Percentiles rank a stretch among this genome's conserved stretches.
These are phyloP conservation scores for Clonostachys solani DNA, from an alignment of 2,329 filamentous ascomycete species.

Conservation along the genomic window DNA sequence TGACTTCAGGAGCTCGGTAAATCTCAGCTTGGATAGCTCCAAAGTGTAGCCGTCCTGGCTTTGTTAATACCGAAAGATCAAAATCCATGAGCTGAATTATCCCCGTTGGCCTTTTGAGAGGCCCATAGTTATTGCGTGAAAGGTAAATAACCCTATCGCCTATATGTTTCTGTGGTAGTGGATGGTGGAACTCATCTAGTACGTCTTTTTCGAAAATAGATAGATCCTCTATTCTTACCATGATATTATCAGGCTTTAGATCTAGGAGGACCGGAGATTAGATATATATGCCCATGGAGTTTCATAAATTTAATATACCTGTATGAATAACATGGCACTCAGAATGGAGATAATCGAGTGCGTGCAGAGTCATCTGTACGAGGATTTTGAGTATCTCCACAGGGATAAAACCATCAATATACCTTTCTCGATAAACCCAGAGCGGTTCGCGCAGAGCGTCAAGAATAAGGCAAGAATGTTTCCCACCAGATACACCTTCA, in stretches of 20 bases:
- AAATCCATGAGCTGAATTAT: slow-evolving; percentile 12
- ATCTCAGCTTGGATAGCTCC: slow-evolving; percentile 8
- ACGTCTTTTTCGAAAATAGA: slow-evolving; percentile 9
- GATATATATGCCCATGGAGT: neutral
- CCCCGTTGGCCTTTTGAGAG: slow-evolving; percentile 6
- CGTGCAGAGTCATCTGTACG: slow-evolving; percentile 11
- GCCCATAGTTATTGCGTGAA: slow-evolving; percentile 12
- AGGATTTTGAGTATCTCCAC: slow-evolving; percentile 10
- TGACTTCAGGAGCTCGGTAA: slow-evolving; percentile 13
- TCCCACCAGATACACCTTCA: neutral
- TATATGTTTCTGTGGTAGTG: slow-evolving; percentile 10
- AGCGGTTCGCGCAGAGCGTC: slow-evolving; percentile 14
- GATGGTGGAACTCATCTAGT: slow-evolving; percentile 9
- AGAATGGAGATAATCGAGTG: slow-evolving; percentile 13
- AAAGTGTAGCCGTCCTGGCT: slow-evolving; percentile 1
- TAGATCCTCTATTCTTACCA: slow-evolving; percentile 10
- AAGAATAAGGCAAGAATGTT: slow-evolving; percentile 11
- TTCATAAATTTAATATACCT: slow-evolving; percentile 2
- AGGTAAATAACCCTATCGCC: slow-evolving; percentile 11
- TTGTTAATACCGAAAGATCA: slow-evolving; percentile 4
- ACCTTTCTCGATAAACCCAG: slow-evolving; percentile 13
- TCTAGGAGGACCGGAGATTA: slow-evolving; percentile 4
- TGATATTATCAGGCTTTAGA: slow-evolving; percentile 13
- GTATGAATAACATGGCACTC: slow-evolving; percentile 13
- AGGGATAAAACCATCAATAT: slow-evolving; percentile 9